Percentiles rank a stretch among this genome's conserved stretches.
These are phyloP conservation scores for Alternaria gansuensis DNA, from an alignment of 2,329 filamentous ascomycete genomes.

Conservation along the genomic window DNA sequence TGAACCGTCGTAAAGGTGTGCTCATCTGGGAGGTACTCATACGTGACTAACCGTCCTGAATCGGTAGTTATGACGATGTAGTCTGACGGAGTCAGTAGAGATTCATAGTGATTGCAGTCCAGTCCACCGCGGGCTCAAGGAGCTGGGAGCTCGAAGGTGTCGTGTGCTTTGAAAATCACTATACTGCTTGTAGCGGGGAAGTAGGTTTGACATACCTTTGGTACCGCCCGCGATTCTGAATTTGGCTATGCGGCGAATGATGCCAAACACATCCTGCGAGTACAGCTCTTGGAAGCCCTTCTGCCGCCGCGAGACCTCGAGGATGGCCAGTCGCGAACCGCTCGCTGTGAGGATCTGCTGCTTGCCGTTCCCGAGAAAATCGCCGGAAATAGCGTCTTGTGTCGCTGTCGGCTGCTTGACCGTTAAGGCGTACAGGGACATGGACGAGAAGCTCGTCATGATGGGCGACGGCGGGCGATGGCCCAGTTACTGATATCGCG, in stretches of 20 bases:
- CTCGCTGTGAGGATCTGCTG: slow-evolving; percentile 96
- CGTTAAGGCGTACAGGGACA: slow-evolving; percentile 98
- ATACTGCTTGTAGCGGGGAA: slow-evolving; percentile 52
- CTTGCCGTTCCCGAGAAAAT: slow-evolving; percentile 95
- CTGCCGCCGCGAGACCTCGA: slow-evolving; percentile 84
- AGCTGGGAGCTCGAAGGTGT: slow-evolving; percentile 38
- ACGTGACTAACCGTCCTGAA: slow-evolving; percentile 91
- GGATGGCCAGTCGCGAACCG: slow-evolving; percentile 86
- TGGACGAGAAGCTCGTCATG: slow-evolving; percentile 98
- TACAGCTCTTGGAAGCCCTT: slow-evolving; percentile 87
- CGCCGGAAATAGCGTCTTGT: slow-evolving; percentile 89
- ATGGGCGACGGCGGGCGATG: slow-evolving; percentile 52
- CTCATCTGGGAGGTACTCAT: slow-evolving; percentile 87
- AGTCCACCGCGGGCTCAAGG: slow-evolving; percentile 39
- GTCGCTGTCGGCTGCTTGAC: slow-evolving; percentile 91
- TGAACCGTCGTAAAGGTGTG: slow-evolving; percentile 91
- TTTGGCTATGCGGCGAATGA: slow-evolving; percentile 86
- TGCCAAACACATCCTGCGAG: slow-evolving; percentile 94
- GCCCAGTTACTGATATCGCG: slow-evolving; percentile 38
- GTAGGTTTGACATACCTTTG: slow-evolving; percentile 76
- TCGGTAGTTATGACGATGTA: slow-evolving; percentile 95
- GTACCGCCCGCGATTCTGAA: slow-evolving; percentile 92
- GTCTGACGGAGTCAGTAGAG: slow-evolving; percentile 67
- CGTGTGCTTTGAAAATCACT: slow-evolving; percentile 59
- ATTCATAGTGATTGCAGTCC: slow-evolving; percentile 43